A percentile compares a stretch with the other conserved stretches of the same genome.
These are phyloP conservation scores for Aspergillus diversus DNA, from an alignment of 495 filamentous ascomycete genomes.

Conservation along the genomic window DNA sequence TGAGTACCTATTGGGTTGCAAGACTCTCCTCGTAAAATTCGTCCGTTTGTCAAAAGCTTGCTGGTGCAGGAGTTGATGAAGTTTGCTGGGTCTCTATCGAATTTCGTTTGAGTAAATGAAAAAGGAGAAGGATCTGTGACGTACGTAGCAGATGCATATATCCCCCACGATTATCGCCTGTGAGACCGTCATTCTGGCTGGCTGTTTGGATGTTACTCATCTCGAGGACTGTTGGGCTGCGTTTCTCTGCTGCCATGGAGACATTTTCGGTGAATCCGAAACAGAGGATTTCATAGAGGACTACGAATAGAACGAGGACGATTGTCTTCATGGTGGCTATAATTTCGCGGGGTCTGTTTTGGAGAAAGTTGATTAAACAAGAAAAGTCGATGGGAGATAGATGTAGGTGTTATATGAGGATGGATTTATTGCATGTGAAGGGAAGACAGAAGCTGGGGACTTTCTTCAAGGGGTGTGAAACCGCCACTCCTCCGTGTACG, in stretches of 20 bases:
- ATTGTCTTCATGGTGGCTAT: not conserved
- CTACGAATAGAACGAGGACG: not conserved
- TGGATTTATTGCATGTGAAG: not conserved
- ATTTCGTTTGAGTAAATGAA: not conserved
- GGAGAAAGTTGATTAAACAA: not conserved
- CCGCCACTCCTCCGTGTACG: no score
- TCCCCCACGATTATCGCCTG: conserved; percentile 11
- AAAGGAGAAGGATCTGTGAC: not conserved
- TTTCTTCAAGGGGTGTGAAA: no score
- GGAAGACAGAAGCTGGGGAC: not conserved
- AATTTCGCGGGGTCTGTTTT: not conserved
- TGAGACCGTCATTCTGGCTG: conserved; percentile 15
- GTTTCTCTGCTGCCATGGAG: not conserved
- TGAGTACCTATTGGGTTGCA: conserved; percentile 15
- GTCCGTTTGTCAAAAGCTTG: conserved; percentile 9
- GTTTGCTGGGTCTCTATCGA: conserved; percentile 11
- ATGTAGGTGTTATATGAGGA: not conserved
- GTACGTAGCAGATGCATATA: conserved; percentile 13
- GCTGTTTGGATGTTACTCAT: conserved; percentile 15
- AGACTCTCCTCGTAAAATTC: not conserved
- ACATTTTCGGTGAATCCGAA: not conserved
- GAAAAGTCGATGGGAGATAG: not conserved
- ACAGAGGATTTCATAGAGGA: not conserved
- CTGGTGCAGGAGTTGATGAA: conserved; percentile 17
- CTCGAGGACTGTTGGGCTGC: conserved; percentile 15